These are phyloP conservation scores for Scheffersomyces spartinae DNA, from an alignment of 805 yeast genomes.

Conservation along the genomic window DNA sequence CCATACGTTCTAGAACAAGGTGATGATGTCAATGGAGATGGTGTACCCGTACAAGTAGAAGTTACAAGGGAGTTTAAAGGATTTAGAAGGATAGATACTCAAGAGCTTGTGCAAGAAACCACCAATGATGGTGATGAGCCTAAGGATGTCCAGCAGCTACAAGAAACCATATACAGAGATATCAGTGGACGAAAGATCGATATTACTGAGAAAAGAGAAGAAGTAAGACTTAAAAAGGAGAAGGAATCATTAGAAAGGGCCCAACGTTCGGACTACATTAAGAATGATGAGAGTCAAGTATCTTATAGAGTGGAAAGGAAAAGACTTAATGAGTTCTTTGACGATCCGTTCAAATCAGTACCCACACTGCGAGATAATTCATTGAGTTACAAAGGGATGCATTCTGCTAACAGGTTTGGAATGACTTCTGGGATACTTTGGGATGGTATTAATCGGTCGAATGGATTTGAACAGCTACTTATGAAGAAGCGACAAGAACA, in stretches of 20 bases:
- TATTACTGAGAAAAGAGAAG: constrained; percentile 14
- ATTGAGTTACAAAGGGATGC: constrained; percentile 42
- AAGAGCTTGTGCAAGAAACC: too few species aligned
- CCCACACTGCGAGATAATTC: too few species aligned
- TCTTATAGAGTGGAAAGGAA: too few species aligned
- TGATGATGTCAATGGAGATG: constrained; percentile 9
- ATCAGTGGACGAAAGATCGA: constrained; percentile 44
- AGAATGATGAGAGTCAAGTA: too few species aligned
- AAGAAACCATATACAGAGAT: constrained; percentile 52
- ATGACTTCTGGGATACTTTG: constrained; percentile 74
- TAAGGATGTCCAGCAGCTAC: too few species aligned
- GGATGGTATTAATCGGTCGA: constrained; percentile 89
- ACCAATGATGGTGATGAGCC: too few species aligned
- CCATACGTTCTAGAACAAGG: constrained; percentile 4
- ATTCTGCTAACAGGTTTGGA: constrained; percentile 61
- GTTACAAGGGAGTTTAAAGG: constrained; percentile 13
- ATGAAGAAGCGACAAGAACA: constrained; percentile 28
- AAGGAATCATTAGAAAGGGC: constrained; percentile 7
- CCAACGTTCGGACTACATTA: background rate
- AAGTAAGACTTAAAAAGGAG: constrained; percentile 12
- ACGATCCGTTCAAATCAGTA: too few species aligned
- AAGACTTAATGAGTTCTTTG: too few species aligned
- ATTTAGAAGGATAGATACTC: constrained; percentile 25
- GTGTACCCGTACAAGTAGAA: constrained; percentile 13
- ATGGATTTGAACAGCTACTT: constrained; percentile 69